Evolutionary conservation across 2,329 filamentous ascomycete genomes (phyloP), one percentile per base, ranked within the genome.

Genomic region (Epichloe typhina): DNA sequence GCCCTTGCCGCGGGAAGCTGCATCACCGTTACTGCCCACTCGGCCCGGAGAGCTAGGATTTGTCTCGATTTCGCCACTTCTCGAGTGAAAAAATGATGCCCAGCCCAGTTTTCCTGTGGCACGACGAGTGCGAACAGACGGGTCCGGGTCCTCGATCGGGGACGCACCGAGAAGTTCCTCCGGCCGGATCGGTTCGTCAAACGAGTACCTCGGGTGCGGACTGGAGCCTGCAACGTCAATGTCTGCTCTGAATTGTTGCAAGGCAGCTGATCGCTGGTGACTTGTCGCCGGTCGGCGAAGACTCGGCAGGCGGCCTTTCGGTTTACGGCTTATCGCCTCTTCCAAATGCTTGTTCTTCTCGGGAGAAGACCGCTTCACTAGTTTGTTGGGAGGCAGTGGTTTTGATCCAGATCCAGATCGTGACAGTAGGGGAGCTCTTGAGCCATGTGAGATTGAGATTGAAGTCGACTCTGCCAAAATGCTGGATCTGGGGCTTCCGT

Each of bases 261-360:
- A 69, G 1, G 83, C 87, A 36, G 80, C 81, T 44, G 83, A 85
- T 58, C 86, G 76, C 63, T 90, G 84, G 61, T 89, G 85, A 64
- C 86, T 89, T 17, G 86, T 90, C 44, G 84, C 84, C 49, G 86
- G 86, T 58, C 86, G 74, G 52, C 83, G 80, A 53, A 90, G 74
- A 21, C 77, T 80, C 2, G 80, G 76, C 54, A 85, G 71, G 59
- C 84, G 79, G 46, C 81, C 76, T 56, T 70, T 79, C 35, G 81
- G 73, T 55, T 74, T 71, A 52, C 71, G 72, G 52, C 72, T 69
- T 33, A 68, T 62, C 35, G 69, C 56, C 42, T 69, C 62, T 5
- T 72, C 68, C 46, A 71, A 39, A 23, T 38, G 63, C 54, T 69
- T 68, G 49, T 70, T 61, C 48, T 70, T 61, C 47, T 68, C 69